Percentiles rank a stretch among this genome's conserved stretches.
Conservation (phyloP, 805 yeast genomes). For the Candida argentea region DNA sequence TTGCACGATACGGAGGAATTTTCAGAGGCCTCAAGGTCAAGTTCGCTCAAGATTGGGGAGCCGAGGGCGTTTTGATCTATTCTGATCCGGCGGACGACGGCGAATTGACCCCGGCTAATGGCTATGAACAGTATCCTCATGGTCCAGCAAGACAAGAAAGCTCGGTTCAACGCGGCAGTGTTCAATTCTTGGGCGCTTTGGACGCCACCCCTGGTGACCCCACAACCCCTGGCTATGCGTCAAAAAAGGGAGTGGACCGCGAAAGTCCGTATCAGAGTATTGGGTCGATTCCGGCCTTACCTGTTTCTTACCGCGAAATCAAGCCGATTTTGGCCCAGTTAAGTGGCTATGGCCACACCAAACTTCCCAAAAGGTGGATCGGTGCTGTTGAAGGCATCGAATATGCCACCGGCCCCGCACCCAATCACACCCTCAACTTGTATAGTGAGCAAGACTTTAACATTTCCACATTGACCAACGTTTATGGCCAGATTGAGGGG, state of each 20-base stretch:
- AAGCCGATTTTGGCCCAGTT: constrained; percentile 30
- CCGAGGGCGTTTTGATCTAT: constrained; percentile 49
- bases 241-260: constrained; percentile 32
- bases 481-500: constrained; percentile 35
- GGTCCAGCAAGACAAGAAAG: constrained; percentile 60
- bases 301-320: constrained; percentile 35
- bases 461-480: constrained; percentile 32
- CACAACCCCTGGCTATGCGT: constrained; percentile 64
- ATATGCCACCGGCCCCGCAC: constrained; percentile 30
- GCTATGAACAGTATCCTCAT: constrained; percentile 46
- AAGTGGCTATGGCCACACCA: constrained; percentile 25
- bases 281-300: constrained; percentile 30
- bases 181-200: constrained; percentile 41
- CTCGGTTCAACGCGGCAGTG: constrained; percentile 54
- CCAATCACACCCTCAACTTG: constrained; percentile 26
- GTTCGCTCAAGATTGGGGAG: constrained; percentile 55
- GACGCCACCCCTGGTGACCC: constrained; percentile 63
- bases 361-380: constrained; percentile 19
- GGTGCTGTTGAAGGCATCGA: constrained; percentile 33
- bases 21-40: constrained; percentile 48
- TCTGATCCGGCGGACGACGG: constrained; percentile 54
- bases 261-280: constrained; percentile 26
- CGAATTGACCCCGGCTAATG: constrained; percentile 43
- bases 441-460: constrained; percentile 31
- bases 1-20: constrained; percentile 43